Evolutionary conservation across 306 rosid species (phyloP), one percentile per base, ranked within the genome.

Genomic region (Begonia fuchsioides): DNA sequence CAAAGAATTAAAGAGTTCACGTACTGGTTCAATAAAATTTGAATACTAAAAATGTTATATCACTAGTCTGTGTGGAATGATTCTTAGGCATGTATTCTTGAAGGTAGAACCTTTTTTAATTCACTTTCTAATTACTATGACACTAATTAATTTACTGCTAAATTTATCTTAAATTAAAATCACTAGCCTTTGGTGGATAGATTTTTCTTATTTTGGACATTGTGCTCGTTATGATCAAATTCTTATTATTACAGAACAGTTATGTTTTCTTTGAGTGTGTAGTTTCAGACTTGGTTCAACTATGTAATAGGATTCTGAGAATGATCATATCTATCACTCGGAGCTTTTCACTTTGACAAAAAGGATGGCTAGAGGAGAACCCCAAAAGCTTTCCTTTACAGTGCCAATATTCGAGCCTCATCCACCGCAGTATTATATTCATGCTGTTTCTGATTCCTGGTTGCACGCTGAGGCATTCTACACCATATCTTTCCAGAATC

Each of bases 371-470:
- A 88, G 72, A 71, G 90, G 79, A 44, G 87, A 84, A 55, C 97
- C 97, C 39, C 77, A 78, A 64, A 88, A 73, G 68, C 97, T 88
- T 57, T 74, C 93, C 38, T 88, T 88, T 71, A 88, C 97, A 9
- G 93, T 88, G 62, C 97, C 97, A 11, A 88, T 88, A 61, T 88
- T 88, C 69, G 97, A 88, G 68, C 97, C 97, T 15, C 97, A 88
- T 75, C 97, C 97, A 14, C 97, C 97, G 12, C 97, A 84, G 55
- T 88, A 88, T 62, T 88, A 83, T 53, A 78, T 88, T 52, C 95
- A 71, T 54, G 97, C 97, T 14, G 66, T 88, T 70, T 88, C 95
- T 71, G 97, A 88, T 70, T 88, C 95, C 41, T 88, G 97, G 97
- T 78, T 88, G 79, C 78, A 65, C 32, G 68, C 97, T 47, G 95